These are phyloP conservation scores for Nyctanthes arbortristis DNA, from an alignment of 257 asterid genomes.

Conservation along the genomic window DNA sequence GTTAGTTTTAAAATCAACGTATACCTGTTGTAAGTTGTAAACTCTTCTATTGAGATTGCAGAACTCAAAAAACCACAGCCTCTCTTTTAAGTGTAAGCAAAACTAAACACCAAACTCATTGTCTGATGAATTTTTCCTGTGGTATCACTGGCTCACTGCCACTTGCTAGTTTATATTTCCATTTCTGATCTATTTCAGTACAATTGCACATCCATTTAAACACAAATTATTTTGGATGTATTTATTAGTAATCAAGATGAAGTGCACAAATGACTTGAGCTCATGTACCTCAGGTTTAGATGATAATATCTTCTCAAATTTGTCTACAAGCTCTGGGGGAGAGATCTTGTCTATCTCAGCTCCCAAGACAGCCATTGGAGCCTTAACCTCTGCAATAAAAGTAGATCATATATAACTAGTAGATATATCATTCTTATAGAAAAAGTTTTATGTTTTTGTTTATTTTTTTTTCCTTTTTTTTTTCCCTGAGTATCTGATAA, in stretches of 20 bases:
- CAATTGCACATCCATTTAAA: neutral
- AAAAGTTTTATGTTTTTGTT: no score
- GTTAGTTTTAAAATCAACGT: no score
- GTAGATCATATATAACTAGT: neutral
- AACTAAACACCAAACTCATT: neutral
- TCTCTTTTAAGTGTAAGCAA: neutral
- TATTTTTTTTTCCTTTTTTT: no score
- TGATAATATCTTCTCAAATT: slow-evolving; percentile 46
- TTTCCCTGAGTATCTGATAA: no score
- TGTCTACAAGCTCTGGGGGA: slow-evolving; percentile 50
- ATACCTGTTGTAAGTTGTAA: no score
- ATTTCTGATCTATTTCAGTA: neutral
- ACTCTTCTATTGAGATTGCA: no score
- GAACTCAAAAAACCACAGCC: no score
- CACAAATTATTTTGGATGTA: no score
- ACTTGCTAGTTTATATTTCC: neutral
- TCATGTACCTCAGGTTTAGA: slow-evolving; percentile 50
- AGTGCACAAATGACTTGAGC: neutral
- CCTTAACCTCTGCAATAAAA: slow-evolving; percentile 45
- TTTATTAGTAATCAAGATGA: no score
- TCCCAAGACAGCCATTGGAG: slow-evolving; percentile 59
- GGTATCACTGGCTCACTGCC: neutral
- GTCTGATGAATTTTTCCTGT: neutral
- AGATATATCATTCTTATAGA: neutral
- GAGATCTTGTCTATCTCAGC: slow-evolving; percentile 52